Evolutionary conservation across 768 basidiomycete species (phyloP), one percentile per base, ranked within the genome.

Genomic region (Naganishia antarctica): DNA sequence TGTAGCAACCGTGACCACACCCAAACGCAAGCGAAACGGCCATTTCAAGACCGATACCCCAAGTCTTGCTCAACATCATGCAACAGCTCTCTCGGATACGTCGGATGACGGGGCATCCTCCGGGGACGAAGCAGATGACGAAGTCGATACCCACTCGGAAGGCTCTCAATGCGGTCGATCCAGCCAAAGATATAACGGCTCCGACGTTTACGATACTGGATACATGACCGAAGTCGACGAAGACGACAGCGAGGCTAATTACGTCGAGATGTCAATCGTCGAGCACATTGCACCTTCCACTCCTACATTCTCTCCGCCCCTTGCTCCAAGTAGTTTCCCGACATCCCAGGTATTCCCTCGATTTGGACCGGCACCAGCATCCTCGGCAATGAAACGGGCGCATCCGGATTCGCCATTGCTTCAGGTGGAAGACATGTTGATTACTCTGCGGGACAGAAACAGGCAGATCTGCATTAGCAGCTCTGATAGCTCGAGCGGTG

Each of bases 121-220:
- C 11, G 53, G 53, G 1, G 53, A 40, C 23, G 53, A 57, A 23
- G 53, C 53, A 1, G 53, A 57, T n/a, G 53, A 57, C 18, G 53
- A 57, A 40, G 26, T 57, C 32, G 53, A 57, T 21, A 31, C 50
- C 16, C 50, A 51, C 16, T 51, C 28, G 1, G 29, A 34, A 4
- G 26, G 50, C 31, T 51, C 50, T 4, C 8, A 40, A n/a, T n/a
- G n/a, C n/a, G 7, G 37, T 40, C 37, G 37, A 40, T 7, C 37
- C n/a, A n/a, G n/a, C 34, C 8, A 37, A 15, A 15, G 34, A 7
- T 31, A 32, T 18, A 8, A 9, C 31, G 21, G 31, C 50, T 13
- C 29, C 28, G n/a, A 32, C 4, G 50, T 11, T 12, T 25, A 12
- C 25, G 21, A 25, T 6, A 8, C 31, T 21, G 18, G 11, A 5